Evolutionary conservation across 2,329 filamentous ascomycete genomes (phyloP).

Genomic region (Ceratocystis smalleyi): DNA sequence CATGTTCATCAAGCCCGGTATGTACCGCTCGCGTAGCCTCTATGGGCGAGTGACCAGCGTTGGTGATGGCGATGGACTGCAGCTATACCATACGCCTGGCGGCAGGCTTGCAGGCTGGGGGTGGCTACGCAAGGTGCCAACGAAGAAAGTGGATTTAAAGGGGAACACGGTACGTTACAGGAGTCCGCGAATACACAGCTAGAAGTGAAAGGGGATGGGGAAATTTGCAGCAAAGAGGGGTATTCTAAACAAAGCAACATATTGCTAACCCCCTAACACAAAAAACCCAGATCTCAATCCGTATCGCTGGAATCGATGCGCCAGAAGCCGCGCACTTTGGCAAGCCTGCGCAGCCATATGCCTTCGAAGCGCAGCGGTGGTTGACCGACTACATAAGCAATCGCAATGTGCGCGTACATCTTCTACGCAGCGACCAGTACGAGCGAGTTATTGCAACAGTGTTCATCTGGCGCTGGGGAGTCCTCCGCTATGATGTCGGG

Average conservation of each 20-base stretch:
- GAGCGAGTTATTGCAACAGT: conserved; percentile 79
- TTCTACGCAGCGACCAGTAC: conserved; percentile 82
- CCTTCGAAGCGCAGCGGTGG: conserved; percentile 67
- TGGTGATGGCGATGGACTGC: conserved; percentile 91
- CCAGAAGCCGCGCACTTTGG: conserved; percentile 91
- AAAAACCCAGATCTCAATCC: conserved; percentile 57
- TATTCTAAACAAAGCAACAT: background rate
- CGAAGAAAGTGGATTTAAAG: conserved; percentile 50
- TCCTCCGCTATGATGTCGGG: conserved; percentile 65
- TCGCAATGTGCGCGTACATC: conserved; percentile 61
- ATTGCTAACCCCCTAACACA: background rate
- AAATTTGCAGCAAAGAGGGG: background rate
- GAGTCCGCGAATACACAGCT: background rate
- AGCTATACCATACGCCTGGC: conserved; percentile 88
- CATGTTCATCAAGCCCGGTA: conserved; percentile 55
- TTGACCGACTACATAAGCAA: conserved; percentile 57
- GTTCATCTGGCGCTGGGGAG: conserved; percentile 51
- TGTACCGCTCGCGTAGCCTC: conserved; percentile 60
- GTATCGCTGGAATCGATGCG: conserved; percentile 83
- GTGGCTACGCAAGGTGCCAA: conserved; percentile 67
- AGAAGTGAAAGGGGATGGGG: background rate
- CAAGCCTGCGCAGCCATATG: conserved; percentile 66
- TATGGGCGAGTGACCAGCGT: conserved; percentile 84
- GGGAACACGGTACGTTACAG: conserved; percentile 53
- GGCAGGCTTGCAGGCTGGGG: conserved; percentile 78